A percentile compares a stretch with the other conserved stretches of the same genome.
Evolutionary conservation across 2,329 filamentous ascomycete genomes (phyloP).

Genomic region (Sarocladium kiliense): DNA sequence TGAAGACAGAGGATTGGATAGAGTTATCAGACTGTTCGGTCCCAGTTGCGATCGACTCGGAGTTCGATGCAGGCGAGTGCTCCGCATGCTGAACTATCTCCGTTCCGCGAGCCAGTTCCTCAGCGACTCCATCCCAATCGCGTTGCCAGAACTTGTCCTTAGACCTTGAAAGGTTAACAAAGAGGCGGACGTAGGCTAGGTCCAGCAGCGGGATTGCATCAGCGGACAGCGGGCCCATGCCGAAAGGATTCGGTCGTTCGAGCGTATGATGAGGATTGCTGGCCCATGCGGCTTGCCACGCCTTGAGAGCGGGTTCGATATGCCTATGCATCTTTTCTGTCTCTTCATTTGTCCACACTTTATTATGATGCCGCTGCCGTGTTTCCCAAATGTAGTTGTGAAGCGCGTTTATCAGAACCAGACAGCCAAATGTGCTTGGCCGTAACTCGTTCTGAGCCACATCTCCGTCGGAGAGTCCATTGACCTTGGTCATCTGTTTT

Average conservation of each 20-base stretch:
- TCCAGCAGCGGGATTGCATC: slow-evolving; percentile 90
- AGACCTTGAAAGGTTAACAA: slow-evolving; percentile 85
- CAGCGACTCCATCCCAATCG: slow-evolving; percentile 87
- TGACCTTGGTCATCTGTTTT: slow-evolving; percentile 35
- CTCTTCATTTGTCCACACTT: slow-evolving; percentile 85
- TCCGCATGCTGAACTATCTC: slow-evolving; percentile 72
- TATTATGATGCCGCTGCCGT: slow-evolving; percentile 79
- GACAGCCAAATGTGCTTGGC: slow-evolving; percentile 87
- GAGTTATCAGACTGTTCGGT: slow-evolving; percentile 44
- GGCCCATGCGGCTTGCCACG: slow-evolving; percentile 91
- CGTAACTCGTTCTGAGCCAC: slow-evolving; percentile 58
- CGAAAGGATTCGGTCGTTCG: slow-evolving; percentile 79
- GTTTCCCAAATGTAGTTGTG: slow-evolving; percentile 99
- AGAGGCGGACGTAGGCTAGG: slow-evolving; percentile 85
- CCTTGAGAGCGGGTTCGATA: slow-evolving; percentile 87
- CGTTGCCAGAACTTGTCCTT: slow-evolving; percentile 94
- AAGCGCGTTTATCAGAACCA: slow-evolving; percentile 86
- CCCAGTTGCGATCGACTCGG: slow-evolving; percentile 30
- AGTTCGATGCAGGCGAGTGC: slow-evolving; percentile 48
- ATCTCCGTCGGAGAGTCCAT: slow-evolving; percentile 26
- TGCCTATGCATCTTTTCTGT: slow-evolving; percentile 95
- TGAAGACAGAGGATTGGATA: slow-evolving; percentile 38
- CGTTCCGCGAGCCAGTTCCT: slow-evolving; percentile 73
- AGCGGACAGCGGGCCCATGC: slow-evolving; percentile 74
- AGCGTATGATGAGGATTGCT: slow-evolving; percentile 80